These are phyloP conservation scores for Candida patagonica DNA, from an alignment of 805 yeast genomes.

Conservation along the genomic window DNA sequence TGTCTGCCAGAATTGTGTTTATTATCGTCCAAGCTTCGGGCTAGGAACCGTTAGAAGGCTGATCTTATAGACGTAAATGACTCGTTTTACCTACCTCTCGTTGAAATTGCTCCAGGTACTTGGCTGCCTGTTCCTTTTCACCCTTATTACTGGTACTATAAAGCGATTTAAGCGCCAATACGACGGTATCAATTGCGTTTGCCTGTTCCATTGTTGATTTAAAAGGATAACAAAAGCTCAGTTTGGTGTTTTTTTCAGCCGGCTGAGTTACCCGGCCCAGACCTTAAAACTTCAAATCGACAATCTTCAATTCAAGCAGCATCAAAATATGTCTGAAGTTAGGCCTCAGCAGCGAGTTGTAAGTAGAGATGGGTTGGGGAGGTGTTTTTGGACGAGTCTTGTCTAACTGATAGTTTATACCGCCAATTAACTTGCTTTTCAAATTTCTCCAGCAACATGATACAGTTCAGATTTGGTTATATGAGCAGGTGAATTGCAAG, in stretches of 20 bases:
- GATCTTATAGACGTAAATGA: background rate
- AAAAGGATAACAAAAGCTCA: too few species aligned
- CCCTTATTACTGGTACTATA: slow-evolving; percentile 35
- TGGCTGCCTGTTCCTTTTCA: slow-evolving; percentile 35
- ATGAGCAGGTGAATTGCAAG: slow-evolving; percentile 68
- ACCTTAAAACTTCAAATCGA: slow-evolving; percentile 3
- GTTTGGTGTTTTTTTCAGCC: background rate
- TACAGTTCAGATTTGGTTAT: slow-evolving; percentile 78
- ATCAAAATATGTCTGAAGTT: slow-evolving; percentile 17
- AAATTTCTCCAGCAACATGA: slow-evolving; percentile 76
- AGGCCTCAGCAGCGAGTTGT: slow-evolving; percentile 40
- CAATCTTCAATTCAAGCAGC: slow-evolving; percentile 13
- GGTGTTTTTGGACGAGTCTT: background rate
- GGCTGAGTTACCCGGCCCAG: background rate
- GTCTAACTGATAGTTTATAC: slow-evolving; percentile 41
- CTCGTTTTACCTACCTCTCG: slow-evolving; percentile 34
- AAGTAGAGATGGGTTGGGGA: slow-evolving; percentile 6
- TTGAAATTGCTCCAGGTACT: slow-evolving; percentile 71
- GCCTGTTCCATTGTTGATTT: background rate
- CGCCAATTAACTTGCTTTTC: slow-evolving; percentile 89
- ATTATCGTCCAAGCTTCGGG: slow-evolving; percentile 64
- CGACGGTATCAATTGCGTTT: background rate
- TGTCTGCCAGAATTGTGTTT: slow-evolving; percentile 41
- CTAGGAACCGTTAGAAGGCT: slow-evolving; percentile 12
- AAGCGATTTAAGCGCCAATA: slow-evolving; percentile 36